phyloP scores from a whole-genome alignment of 2,329 filamentous ascomycete species.

The Aureobasidium lini region DNA sequence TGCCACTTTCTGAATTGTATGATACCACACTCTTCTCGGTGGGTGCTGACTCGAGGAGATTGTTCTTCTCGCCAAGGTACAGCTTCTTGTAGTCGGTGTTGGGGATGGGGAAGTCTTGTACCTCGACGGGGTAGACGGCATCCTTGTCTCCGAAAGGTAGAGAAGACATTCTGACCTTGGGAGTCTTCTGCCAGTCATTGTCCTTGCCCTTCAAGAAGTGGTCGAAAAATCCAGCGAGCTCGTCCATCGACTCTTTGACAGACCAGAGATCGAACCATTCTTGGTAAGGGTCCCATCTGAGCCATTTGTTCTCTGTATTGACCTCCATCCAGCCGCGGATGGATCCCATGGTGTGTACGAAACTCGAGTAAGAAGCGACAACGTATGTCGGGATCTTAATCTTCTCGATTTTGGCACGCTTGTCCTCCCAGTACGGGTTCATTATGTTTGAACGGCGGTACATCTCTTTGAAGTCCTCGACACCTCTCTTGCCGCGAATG shows the following conservation, averaged over 20 bases:
- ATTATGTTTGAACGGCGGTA: conserved; percentile 6
- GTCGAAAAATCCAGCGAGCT: conserved; percentile 38
- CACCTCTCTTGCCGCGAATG: conserved; percentile 14
- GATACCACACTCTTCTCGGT: conserved; percentile 16
- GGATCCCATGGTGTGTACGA: conserved; percentile 15
- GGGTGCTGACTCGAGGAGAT: neutral
- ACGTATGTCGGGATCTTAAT: conserved; percentile 18
- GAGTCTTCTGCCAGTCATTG: conserved; percentile 41
- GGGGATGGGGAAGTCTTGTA: conserved; percentile 2
- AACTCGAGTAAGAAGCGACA: conserved; percentile 10
- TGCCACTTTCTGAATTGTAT: conserved; percentile 27
- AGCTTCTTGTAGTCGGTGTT: conserved; percentile 6
- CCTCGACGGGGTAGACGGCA: conserved; percentile 16
- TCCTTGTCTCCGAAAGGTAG: conserved; percentile 29
- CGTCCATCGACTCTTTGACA: conserved; percentile 25
- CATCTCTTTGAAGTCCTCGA: conserved; percentile 16
- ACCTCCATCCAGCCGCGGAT: conserved; percentile 32
- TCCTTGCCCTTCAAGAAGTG: conserved; percentile 34
- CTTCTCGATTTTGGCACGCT: conserved; percentile 13
- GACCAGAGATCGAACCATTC: conserved; percentile 40
- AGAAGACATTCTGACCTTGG: conserved; percentile 35
- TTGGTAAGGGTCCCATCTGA: conserved; percentile 32
- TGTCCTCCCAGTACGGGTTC: conserved; percentile 17
- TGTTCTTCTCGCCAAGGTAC: neutral
- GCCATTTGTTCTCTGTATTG: conserved; percentile 34